These are phyloP conservation scores for Cyberlindnera suaveolens DNA, from an alignment of 805 yeast genomes.

Conservation along the genomic window DNA sequence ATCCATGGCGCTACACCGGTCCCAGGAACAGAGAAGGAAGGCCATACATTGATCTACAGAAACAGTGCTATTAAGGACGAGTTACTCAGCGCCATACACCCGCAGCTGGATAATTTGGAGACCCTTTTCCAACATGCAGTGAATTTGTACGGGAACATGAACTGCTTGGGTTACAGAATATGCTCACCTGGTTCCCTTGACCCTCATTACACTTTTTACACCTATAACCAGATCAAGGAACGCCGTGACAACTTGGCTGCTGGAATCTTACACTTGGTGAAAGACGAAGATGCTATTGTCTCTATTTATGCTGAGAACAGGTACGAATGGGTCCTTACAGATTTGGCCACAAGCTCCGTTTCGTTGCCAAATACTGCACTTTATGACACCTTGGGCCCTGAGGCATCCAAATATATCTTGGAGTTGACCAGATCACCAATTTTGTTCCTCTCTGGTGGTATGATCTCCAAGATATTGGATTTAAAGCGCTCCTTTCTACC, in stretches of 20 bases:
- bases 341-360: slow-evolving; percentile 37
- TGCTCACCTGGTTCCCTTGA: slow-evolving; percentile 31
- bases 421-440: slow-evolving; percentile 59
- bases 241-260: slow-evolving; percentile 44
- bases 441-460: slow-evolving; percentile 40
- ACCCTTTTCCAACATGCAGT: slow-evolving; percentile 15
- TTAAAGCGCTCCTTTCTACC: slow-evolving; percentile 22
- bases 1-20: slow-evolving; percentile 3
- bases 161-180: slow-evolving; percentile 32
- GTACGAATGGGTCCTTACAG: slow-evolving; percentile 66
- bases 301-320: slow-evolving; percentile 51
- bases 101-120: slow-evolving; percentile 5
- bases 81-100: slow-evolving; percentile 3
- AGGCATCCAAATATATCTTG: slow-evolving; percentile 56
- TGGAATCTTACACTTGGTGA: slow-evolving; percentile 36
- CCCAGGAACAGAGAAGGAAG: slow-evolving; percentile 1
- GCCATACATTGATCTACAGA: slow-evolving; percentile 8
- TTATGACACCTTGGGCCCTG: slow-evolving; percentile 54
- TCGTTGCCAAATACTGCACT: slow-evolving; percentile 41
- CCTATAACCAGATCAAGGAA: slow-evolving; percentile 34
- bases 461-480: slow-evolving; percentile 34
- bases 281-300: slow-evolving; percentile 23
- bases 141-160: slow-evolving; percentile 19
- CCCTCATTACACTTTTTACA: slow-evolving; percentile 33
- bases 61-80: slow-evolving; percentile 1